A percentile compares a stretch with the other conserved stretches of the same genome.
Evolutionary conservation across 805 yeast species (phyloP).

Genomic region (Candida ponderosae): DNA sequence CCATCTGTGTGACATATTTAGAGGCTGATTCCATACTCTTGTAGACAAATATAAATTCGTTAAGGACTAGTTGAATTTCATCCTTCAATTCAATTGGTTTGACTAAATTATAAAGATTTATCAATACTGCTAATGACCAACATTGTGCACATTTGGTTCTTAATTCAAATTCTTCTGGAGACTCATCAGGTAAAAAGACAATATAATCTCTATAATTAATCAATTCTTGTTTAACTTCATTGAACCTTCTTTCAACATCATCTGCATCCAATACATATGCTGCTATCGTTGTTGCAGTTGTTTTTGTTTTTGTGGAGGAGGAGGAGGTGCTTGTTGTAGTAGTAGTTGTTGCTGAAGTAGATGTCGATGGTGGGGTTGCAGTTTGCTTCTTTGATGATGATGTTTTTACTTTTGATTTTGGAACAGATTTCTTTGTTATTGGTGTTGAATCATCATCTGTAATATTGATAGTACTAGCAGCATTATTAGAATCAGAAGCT

Average conservation of each 20-base stretch:
- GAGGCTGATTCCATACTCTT: slow-evolving; percentile 35
- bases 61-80: slow-evolving; percentile 22
- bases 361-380: too few species aligned
- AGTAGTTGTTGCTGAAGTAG: too few species aligned
- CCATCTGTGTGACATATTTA: slow-evolving; percentile 52
- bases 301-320: too few species aligned
- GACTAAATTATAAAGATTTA: slow-evolving; percentile 24
- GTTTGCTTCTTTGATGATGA: too few species aligned
- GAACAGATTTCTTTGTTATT: too few species aligned
- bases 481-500: background rate
- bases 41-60: slow-evolving; percentile 42
- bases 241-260: slow-evolving; percentile 18
- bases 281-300: too few species aligned
- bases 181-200: slow-evolving; percentile 11
- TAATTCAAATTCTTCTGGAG: slow-evolving; percentile 26
- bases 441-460: background rate
- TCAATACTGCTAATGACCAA: slow-evolving; percentile 37
- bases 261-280: slow-evolving; percentile 8
- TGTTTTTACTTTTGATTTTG: too few species aligned
- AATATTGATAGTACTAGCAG: background rate
- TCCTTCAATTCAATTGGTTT: slow-evolving; percentile 14
- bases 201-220: slow-evolving; percentile 42
- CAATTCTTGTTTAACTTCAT: slow-evolving; percentile 26
- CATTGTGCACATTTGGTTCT: slow-evolving; percentile 47
- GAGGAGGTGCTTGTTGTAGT: too few species aligned